Evolutionary conservation across 148 eudicot genomes (phyloP).

Genomic region (Polygonum aviculare): DNA sequence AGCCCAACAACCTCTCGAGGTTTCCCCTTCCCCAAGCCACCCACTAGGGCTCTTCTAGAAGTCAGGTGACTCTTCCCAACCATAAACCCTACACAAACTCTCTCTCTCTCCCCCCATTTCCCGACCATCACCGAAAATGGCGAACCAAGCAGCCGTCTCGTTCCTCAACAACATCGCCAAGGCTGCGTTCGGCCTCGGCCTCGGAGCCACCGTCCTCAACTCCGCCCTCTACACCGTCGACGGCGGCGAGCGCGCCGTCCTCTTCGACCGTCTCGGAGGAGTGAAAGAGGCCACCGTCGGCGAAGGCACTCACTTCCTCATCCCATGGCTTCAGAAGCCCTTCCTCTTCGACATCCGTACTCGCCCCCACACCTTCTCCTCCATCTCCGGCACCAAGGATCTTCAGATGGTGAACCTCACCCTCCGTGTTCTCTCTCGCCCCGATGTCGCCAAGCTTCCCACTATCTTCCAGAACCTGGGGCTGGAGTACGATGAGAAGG

Average conservation of each 20-base stretch:
- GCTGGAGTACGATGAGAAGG: conserved; percentile 66
- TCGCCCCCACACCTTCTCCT: conserved; percentile 68
- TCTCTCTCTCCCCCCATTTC: conserved; percentile 37
- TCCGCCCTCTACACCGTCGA: conserved; percentile 9
- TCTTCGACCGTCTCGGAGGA: conserved; percentile 14
- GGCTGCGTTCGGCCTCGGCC: conserved; percentile 11
- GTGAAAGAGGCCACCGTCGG: conserved; percentile 11
- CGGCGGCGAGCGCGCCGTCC: conserved; percentile 12
- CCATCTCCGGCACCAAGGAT: conserved; percentile 78
- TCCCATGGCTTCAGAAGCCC: conserved; percentile 82
- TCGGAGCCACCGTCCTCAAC: conserved; percentile 12
- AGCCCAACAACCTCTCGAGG: background rate
- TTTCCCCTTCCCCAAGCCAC: conserved; percentile 2
- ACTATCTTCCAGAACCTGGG: conserved; percentile 73
- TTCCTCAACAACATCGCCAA: conserved; percentile 10
- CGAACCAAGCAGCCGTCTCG: conserved; percentile 12
- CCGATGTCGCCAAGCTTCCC: conserved; percentile 49
- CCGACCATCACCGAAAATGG: conserved; percentile 26
- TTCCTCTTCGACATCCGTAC: conserved; percentile 76
- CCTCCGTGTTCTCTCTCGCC: conserved; percentile 77
- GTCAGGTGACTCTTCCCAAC: background rate
- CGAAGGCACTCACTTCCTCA: conserved; percentile 69
- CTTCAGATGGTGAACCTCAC: conserved; percentile 67
- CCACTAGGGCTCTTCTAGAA: background rate
- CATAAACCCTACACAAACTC: conserved; percentile 6